Percentiles rank a stretch among this genome's conserved stretches.
Conservation (phyloP, 176 grass and related monocot species). For the Aegilops bicornis region DNA sequence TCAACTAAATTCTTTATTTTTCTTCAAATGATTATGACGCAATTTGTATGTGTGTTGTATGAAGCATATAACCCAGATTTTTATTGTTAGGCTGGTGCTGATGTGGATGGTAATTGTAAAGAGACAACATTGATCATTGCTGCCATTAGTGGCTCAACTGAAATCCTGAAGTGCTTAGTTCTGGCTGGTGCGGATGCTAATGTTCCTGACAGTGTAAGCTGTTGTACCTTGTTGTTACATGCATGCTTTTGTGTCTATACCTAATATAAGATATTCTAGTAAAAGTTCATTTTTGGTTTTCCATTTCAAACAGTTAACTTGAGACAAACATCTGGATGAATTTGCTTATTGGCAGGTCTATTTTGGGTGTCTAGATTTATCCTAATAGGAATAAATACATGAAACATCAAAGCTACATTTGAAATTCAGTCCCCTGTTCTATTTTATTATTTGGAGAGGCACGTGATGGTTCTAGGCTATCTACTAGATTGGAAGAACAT, state of each 20-base stretch:
- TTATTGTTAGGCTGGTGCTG: constrained; percentile 41
- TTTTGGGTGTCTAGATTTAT: background rate
- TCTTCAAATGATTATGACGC: background rate
- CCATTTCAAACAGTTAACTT: background rate
- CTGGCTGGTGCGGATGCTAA: constrained; percentile 37
- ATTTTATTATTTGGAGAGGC: background rate
- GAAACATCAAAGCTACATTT: background rate
- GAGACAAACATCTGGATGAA: background rate
- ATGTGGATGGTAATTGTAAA: constrained; percentile 32
- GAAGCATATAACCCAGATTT: constrained; percentile 4
- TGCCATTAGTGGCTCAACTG: constrained; percentile 10
- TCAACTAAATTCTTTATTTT: background rate
- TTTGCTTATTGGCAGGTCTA: background rate
- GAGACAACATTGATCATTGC: constrained; percentile 16
- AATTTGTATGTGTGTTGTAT: background rate
- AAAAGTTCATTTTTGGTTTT: background rate
- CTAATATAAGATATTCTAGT: background rate
- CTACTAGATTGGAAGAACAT: constrained; percentile 7
- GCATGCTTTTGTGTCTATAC: background rate
- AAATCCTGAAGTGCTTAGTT: constrained; percentile 32
- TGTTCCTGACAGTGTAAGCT: constrained; percentile 28
- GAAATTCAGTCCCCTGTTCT: background rate
- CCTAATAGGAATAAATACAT: background rate
- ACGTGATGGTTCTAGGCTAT: background rate
- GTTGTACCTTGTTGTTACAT: background rate